Evolutionary conservation across 1,284 basidiomycete species (phyloP), one percentile per base, ranked within the genome.

Genomic region (Quambalaria eucalypti): DNA sequence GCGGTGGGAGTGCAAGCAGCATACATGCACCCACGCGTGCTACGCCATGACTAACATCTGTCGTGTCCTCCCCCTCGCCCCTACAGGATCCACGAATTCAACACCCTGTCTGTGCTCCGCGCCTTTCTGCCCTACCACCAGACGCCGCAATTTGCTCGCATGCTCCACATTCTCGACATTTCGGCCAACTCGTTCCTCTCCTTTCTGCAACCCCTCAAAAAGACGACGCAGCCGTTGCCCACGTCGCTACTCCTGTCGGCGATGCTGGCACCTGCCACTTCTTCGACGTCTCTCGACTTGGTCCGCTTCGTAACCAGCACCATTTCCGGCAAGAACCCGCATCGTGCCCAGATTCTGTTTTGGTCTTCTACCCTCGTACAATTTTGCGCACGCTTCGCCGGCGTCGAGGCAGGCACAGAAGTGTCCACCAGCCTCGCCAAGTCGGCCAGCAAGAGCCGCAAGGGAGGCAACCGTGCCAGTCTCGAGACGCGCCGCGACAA

Each of bases 81-180:
- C n/a, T n/a, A n/a, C n/a, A n/a, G 92, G 70, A 84, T 97, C 36
- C 83, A 97, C 74, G 91, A 97, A 73, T 91, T 96, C 79, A 95
- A 96, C 69, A 81, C 91, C 39, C 81, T 86, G 48, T 81, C 82
- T n/a, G 69, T 92, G 21, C 80, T 98, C 5, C 79, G 85, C 12
- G 80, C 90, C 19, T 97, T 97, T 77, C 77, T 97, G 28, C 95
- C 95, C 0, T 97, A 93, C 74, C 90, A 97, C 71, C 88, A 91
- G 65, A 90, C 93, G 2, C 85, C 87, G 0, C 91, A 97, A 73
- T 98, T 98, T 76, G 83, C 87, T 7, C 92, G 93, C 73, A 88
- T 97, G 82, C 80, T 95, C 39, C 85, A 87, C 3, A 91, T 96
- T 66, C 78, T 90, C 56, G 84, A 26, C 42, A 87, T 62, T 81